Percentiles rank a stretch among this genome's conserved stretches.
phyloP scores from a whole-genome alignment of 306 rosid genomes.

The Coriaria nepalensis region DNA sequence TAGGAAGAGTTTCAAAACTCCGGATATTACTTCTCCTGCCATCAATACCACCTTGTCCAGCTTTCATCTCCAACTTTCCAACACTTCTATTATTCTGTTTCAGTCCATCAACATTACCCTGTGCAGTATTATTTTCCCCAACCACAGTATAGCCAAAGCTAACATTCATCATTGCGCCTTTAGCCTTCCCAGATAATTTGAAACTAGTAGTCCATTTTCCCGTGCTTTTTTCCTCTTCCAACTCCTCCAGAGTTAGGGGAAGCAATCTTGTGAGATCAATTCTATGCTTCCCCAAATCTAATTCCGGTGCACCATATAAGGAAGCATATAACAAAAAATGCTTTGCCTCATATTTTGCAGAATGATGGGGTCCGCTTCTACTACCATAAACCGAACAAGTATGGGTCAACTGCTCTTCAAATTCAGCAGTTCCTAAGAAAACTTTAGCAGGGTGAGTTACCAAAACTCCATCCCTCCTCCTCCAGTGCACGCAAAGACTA shows the following conservation, averaged over 20 bases:
- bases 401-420: constrained; percentile 52
- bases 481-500: constrained; percentile 72
- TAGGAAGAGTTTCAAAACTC: constrained; percentile 32
- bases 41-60: constrained; percentile 22
- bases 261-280: constrained; percentile 76
- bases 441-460: constrained; percentile 63
- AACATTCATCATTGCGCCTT: constrained; percentile 65
- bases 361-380: constrained; percentile 56
- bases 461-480: constrained; percentile 49
- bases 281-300: constrained; percentile 85
- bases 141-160: constrained; percentile 70
- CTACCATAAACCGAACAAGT: constrained; percentile 69
- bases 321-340: constrained; percentile 68
- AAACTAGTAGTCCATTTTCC: constrained; percentile 78
- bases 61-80: constrained; percentile 17
- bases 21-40: constrained; percentile 28
- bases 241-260: constrained; percentile 80
- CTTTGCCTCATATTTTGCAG: constrained; percentile 86
- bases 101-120: constrained; percentile 20
- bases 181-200: constrained; percentile 62
- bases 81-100: constrained; percentile 25
- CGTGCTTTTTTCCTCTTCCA: constrained; percentile 65
- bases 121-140: constrained; percentile 26
- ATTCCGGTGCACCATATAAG: constrained; percentile 31
- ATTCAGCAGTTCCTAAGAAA: constrained; percentile 34